Evolutionary conservation across 495 filamentous ascomycete genomes (phyloP).

Genomic region (Parathielavia appendiculata): DNA sequence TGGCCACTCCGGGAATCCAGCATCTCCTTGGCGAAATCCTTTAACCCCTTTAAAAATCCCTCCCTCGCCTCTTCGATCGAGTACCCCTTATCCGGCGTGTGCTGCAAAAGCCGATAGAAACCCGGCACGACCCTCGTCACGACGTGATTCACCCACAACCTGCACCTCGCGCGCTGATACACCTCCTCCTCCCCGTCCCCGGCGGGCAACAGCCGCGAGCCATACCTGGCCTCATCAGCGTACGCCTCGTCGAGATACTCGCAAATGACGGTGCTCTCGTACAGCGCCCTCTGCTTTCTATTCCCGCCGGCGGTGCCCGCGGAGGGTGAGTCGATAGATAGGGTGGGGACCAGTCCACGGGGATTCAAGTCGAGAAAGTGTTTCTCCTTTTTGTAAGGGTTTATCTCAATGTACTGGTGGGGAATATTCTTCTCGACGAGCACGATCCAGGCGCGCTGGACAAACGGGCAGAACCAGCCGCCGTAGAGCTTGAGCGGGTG

Average conservation of each 20-base stretch:
- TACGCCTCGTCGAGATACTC: slow-evolving; percentile 69
- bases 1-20: slow-evolving; percentile 20
- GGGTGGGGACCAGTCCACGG: slow-evolving; percentile 63
- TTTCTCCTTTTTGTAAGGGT: slow-evolving; percentile 63
- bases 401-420: slow-evolving; percentile 68
- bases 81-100: slow-evolving; percentile 48
- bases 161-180: slow-evolving; percentile 53
- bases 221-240: slow-evolving; percentile 21
- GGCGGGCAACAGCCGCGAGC: slow-evolving; percentile 50
- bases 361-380: slow-evolving; percentile 63
- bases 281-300: slow-evolving; percentile 51
- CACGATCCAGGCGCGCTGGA: slow-evolving; percentile 63
- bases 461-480: slow-evolving; percentile 52
- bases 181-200: slow-evolving; percentile 31
- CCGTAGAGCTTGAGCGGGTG: slow-evolving; percentile 46
- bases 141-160: slow-evolving; percentile 68
- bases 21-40: slow-evolving; percentile 56
- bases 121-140: slow-evolving; percentile 57
- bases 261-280: slow-evolving; percentile 61
- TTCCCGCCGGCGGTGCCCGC: background rate
- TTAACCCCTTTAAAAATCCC: slow-evolving; percentile 49
- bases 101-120: slow-evolving; percentile 62
- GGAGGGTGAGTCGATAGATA: slow-evolving; percentile 39
- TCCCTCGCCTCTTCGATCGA: slow-evolving; percentile 38
- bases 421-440: slow-evolving; percentile 66